Evolutionary conservation across 306 rosid species (phyloP).

Genomic region (Neltuma alba): DNA sequence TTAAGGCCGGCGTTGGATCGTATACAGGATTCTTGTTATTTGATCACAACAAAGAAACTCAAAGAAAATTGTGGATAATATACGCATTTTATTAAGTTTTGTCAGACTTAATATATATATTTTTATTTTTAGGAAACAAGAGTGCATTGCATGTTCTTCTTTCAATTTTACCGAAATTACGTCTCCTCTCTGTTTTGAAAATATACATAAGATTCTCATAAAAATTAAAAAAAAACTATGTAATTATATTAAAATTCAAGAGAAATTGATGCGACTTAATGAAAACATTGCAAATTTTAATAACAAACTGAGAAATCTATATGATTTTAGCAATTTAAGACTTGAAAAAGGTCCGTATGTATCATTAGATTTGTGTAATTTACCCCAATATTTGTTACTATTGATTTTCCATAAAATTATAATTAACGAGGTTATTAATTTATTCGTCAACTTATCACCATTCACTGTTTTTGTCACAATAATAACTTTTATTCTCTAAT

Average conservation of each 20-base stretch:
- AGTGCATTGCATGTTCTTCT: neutral
- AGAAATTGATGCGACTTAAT: no score
- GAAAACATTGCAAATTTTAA: no score
- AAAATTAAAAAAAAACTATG: no score
- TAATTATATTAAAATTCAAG: no score
- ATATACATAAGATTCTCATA: no score
- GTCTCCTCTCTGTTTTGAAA: no score
- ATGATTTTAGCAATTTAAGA: neutral
- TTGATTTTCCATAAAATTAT: neutral
- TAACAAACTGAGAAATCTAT: neutral
- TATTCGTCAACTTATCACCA: neutral
- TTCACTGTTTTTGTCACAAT: neutral
- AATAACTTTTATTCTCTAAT: conserved; percentile 39
- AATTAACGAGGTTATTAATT: neutral
- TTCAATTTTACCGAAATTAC: no score
- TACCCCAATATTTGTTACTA: neutral
- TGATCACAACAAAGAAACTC: no score
- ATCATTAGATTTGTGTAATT: neutral
- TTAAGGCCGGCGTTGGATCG: neutral
- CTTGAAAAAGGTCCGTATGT: neutral
- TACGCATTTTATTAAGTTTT: no score
- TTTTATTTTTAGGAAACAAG: neutral
- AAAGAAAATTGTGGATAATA: no score
- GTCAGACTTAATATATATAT: neutral
- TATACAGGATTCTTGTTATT: neutral